Evolutionary conservation across 306 rosid genomes (phyloP).

Genomic region (Argentina anserina): DNA sequence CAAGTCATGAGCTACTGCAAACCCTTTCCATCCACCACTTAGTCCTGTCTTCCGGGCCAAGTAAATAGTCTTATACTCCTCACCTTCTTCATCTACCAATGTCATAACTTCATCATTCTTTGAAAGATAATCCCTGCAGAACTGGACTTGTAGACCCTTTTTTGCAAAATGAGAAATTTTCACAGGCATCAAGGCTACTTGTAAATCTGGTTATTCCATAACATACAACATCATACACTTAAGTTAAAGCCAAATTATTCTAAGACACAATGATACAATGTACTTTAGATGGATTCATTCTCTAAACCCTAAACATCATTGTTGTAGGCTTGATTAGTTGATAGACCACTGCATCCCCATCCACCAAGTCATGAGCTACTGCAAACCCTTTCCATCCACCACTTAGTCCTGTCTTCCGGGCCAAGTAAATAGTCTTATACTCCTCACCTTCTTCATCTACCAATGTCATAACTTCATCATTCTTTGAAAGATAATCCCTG

Average conservation of each 20-base stretch:
- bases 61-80: slow-evolving; percentile 36
- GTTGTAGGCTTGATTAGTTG: slow-evolving; percentile 44
- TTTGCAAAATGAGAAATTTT: background rate
- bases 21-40: slow-evolving; percentile 63
- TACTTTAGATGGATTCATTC: background rate
- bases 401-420: slow-evolving; percentile 41
- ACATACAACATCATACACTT: background rate
- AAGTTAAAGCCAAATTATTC: background rate
- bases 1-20: slow-evolving; percentile 49
- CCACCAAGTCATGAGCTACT: slow-evolving; percentile 50
- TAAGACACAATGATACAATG: background rate
- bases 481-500: slow-evolving; percentile 36
- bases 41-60: slow-evolving; percentile 40
- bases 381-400: slow-evolving; percentile 65
- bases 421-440: slow-evolving; percentile 37
- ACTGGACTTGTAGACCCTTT: slow-evolving; percentile 43
- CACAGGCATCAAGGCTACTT: background rate
- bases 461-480: slow-evolving; percentile 34
- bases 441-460: slow-evolving; percentile 42
- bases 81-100: slow-evolving; percentile 41
- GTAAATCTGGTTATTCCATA: background rate
- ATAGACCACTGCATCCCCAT: slow-evolving; percentile 66
- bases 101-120: slow-evolving; percentile 28
- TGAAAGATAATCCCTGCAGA: slow-evolving; percentile 46
- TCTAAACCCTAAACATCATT: too few relatives aligned